A percentile compares a stretch with the other conserved stretches of the same genome.
Conservation (phyloP, 73 alveolate species). For the Blepharisma japonicum region DNA sequence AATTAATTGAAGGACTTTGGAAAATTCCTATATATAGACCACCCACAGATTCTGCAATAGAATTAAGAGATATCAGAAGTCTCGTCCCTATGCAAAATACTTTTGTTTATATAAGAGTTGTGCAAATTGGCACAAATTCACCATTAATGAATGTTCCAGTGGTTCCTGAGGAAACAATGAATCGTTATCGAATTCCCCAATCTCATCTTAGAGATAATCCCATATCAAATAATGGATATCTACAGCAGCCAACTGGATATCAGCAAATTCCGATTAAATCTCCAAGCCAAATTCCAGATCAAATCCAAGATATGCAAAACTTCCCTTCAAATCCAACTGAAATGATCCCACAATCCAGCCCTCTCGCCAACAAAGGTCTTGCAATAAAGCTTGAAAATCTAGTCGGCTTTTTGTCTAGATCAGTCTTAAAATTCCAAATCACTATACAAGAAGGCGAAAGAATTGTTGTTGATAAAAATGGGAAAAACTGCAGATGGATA, state of each 20-base stretch:
- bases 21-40: conserved; percentile 76
- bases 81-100: conserved; percentile 58
- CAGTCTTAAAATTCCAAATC: conserved; percentile 55
- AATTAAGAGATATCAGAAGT: conserved; percentile 61
- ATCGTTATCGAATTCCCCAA: conserved; percentile 1
- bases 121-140: conserved; percentile 30
- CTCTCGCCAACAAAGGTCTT: conserved; percentile 46
- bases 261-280: background rate
- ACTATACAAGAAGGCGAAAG: conserved; percentile 61
- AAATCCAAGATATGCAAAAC: background rate
- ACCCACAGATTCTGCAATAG: conserved; percentile 59
- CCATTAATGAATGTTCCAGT: background rate
- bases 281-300: background rate
- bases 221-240: background rate
- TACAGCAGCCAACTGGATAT: background rate
- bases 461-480: conserved; percentile 53
- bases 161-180: background rate
- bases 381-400: conserved; percentile 54
- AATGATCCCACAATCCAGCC: background rate
- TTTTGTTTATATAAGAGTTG: conserved; percentile 55
- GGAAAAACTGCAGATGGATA: conserved; percentile 36
- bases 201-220: background rate
- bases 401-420: conserved; percentile 45
- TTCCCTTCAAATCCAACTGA: background rate
- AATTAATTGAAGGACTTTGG: conserved; percentile 69